Evolutionary conservation across 2,329 filamentous ascomycete genomes (phyloP), one percentile per base, ranked within the genome.

Genomic region (Exophiala spinifera): DNA sequence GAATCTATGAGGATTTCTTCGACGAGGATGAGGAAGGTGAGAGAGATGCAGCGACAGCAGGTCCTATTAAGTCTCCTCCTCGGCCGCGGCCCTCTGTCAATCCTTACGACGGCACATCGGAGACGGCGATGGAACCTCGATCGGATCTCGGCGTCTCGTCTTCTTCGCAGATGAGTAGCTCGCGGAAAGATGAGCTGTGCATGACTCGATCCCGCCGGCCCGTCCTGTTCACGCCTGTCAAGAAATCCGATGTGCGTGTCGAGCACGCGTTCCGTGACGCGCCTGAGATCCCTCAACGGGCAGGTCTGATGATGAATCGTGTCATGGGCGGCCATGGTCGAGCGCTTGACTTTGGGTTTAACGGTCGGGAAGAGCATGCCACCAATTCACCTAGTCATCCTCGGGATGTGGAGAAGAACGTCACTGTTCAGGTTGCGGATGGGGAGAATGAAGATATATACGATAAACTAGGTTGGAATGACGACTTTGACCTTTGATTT

Each of bases 401-500:
- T 31, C 28, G 28, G 28, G 28, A 31, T 10, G 28, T 11, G 28
- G 28, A 31, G 28, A 31, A 5, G 19, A 25, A n/a, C n/a, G 14
- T 10, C 10, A 31, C 28, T 31, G 28, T 31, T 10, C 28, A 2
- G 28, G 44, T 42, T 28, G 49, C 43, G 15, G 53, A 21, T n/a
- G 33, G 5, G 6, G 53, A 49, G n/a, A 53, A 54, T 4, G 51
- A 42, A 6, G 70, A 72, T 7, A 72, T 76, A 40, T 76, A 76
- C 52, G 70, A 70, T 54, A 65, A 69, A 43, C 56, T 76, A 46
- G 74, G 74, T 48, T 76, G 74, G 74, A 69, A 74, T 56, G 70
- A 69, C 49, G 64, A 69, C 56, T 64, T 73, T 53, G 70, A 74
- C 51, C 51, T 62, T 46, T 64, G 49, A 56, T 45, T n/a, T 34